phyloP scores from a whole-genome alignment of 257 asterid species.

The Verbascum thapsus region DNA sequence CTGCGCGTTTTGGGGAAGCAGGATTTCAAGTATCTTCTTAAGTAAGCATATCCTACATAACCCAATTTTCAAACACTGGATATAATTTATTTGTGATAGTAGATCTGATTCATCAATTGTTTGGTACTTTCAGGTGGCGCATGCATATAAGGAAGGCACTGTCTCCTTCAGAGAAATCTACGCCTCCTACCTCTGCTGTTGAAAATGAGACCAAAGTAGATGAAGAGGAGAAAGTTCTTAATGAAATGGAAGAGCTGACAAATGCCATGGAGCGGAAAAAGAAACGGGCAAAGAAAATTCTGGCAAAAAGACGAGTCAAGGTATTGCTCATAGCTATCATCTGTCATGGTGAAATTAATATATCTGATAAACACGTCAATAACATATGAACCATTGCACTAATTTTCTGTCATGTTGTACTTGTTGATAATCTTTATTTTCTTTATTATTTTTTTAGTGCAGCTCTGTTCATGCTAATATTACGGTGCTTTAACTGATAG shows the following conservation, averaged over 20 bases:
- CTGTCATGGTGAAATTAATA: neutral
- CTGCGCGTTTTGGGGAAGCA: slow-evolving; percentile 89
- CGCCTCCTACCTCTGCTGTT: slow-evolving; percentile 38
- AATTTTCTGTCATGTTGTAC: neutral
- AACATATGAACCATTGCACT: neutral
- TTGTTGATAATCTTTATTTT: neutral
- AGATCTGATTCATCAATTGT: slow-evolving; percentile 13
- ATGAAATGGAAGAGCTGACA: slow-evolving; percentile 86
- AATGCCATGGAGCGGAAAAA: slow-evolving; percentile 82
- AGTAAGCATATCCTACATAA: slow-evolving; percentile 44
- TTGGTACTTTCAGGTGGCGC: slow-evolving; percentile 70
- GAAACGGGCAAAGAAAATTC: slow-evolving; percentile 65
- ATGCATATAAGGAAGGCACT: slow-evolving; percentile 75
- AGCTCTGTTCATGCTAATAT: neutral
- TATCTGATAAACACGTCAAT: neutral
- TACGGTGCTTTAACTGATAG: slow-evolving; percentile 7
- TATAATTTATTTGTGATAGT: neutral
- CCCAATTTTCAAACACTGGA: neutral
- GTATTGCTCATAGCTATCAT: slow-evolving; percentile 31
- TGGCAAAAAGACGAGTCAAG: slow-evolving; percentile 78
- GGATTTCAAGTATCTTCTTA: slow-evolving; percentile 80
- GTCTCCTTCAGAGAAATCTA: slow-evolving; percentile 64
- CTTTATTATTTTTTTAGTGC: neutral
- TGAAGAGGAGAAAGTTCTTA: slow-evolving; percentile 70
- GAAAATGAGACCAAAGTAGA: slow-evolving; percentile 56